Evolutionary conservation across 116 monocot genomes (phyloP), one percentile per base, ranked within the genome.

Genomic region (Cymodocea nodosa): DNA sequence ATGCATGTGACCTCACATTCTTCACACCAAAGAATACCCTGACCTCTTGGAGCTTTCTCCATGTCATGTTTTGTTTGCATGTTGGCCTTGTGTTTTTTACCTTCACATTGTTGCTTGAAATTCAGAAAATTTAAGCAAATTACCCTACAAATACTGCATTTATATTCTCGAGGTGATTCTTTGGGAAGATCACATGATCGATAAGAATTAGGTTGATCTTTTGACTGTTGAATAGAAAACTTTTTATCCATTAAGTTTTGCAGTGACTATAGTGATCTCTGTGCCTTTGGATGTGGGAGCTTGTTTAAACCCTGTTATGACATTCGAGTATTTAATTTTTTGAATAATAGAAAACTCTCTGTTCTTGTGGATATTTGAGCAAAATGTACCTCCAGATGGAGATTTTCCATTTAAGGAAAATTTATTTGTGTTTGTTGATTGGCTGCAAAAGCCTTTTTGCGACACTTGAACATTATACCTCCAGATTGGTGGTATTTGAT

Each of bases 1-100:
- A 44, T 39, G 63, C 63, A 63, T 17, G 63, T 39, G 4, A 63
- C 17, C 16, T 63, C 35, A 40, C 63, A 63, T 16, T 63, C 63
- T 40, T 20, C 20, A 34, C 63, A 63, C 63, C 63, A 63, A 2
- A 63, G 16, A 20, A 39, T 15, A 15, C 35, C 63, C 3, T 10
- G 5, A 35, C 35, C 15, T 2, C 23, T 10, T 0, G 3, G 4
- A 25, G 14, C 25, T 4, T 59, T 59, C 25, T 23, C 3, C 30
- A 4, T 59, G 59, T 15, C 23, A 15, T 59, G 9, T 5, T 12
- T 24, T 30, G 20, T 23, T 24, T 8, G 62, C 14, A 60, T 11
- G 60, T 60, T 60, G 60, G 9, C 15, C 23, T 60, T 34, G 30
- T 60, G 60, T 60, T 15, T 60, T 60, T 60, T 60, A 9, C 60